Evolutionary conservation across 441 rosid species (phyloP).

Genomic region (Euphorbia schlechtendalii): DNA sequence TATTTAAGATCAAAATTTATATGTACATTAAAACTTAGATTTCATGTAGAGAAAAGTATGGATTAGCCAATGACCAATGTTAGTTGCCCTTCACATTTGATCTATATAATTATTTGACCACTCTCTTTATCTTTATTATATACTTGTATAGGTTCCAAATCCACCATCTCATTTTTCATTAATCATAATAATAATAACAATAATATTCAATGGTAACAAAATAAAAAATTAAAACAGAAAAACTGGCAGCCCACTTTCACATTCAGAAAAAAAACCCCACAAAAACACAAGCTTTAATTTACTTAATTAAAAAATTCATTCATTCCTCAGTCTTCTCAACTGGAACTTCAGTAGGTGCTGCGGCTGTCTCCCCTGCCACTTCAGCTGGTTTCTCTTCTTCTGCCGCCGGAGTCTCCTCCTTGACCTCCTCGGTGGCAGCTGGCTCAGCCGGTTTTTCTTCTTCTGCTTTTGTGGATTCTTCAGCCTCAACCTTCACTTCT

Average conservation of each 20-base stretch:
- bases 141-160: no score
- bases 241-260: not conserved
- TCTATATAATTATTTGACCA: no score
- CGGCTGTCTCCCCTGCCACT: constrained; percentile 18
- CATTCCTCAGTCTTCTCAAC: no score
- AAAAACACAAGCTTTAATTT: not conserved
- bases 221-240: not conserved
- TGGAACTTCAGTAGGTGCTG: no score
- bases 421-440: not conserved
- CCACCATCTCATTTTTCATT: no score
- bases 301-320: constrained; percentile 5
- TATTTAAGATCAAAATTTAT: no score
- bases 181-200: not conserved
- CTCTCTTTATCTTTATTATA: no score
- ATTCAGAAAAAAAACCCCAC: not conserved
- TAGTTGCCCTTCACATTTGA: no score
- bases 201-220: not conserved
- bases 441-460: not conserved
- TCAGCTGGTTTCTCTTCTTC: constrained; percentile 27
- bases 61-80: no score
- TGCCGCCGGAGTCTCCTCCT: constrained; percentile 20
- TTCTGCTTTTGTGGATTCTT: not conserved
- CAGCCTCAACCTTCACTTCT: not conserved
- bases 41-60: no score
- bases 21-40: no score